phyloP scores from a whole-genome alignment of 495 filamentous ascomycete species.

The Talaromyces trachyspermus region DNA sequence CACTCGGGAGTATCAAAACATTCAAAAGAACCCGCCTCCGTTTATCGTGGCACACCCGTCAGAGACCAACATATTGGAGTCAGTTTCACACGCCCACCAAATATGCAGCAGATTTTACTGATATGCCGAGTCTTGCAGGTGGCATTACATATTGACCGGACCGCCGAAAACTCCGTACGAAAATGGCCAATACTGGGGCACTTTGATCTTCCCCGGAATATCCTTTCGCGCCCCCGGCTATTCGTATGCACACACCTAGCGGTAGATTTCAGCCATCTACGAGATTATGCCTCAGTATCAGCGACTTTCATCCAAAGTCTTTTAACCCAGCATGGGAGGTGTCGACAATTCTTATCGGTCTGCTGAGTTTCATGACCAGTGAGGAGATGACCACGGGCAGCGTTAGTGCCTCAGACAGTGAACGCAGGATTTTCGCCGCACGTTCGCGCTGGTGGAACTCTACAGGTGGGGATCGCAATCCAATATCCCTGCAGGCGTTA shows the following conservation, averaged over 20 bases:
- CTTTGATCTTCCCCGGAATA: slow-evolving; percentile 93
- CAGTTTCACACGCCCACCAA: slow-evolving; percentile 13
- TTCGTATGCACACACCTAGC: slow-evolving; percentile 96
- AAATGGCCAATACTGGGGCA: slow-evolving; percentile 96
- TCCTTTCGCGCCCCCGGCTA: slow-evolving; percentile 92
- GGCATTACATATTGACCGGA: slow-evolving; percentile 97
- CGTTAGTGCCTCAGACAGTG: slow-evolving; percentile 68
- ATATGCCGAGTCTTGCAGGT: slow-evolving; percentile 41
- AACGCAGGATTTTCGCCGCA: slow-evolving; percentile 70
- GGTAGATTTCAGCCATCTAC: slow-evolving; percentile 91
- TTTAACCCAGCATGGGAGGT: slow-evolving; percentile 99
- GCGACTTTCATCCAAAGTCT: slow-evolving; percentile 92
- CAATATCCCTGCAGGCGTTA: slow-evolving; percentile 38
- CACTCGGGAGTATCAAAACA: slow-evolving; percentile 87
- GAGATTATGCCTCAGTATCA: slow-evolving; percentile 88
- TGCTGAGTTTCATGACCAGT: slow-evolving; percentile 95
- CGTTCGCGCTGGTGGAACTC: slow-evolving; percentile 94
- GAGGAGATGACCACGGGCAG: slow-evolving; percentile 98
- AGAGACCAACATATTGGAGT: slow-evolving; percentile 93
- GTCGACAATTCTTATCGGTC: slow-evolving; percentile 87
- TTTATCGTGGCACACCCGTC: slow-evolving; percentile 93
- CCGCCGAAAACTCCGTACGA: slow-evolving; percentile 93
- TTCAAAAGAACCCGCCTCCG: slow-evolving; percentile 84
- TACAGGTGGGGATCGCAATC: slow-evolving; percentile 83
- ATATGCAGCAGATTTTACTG: not conserved